Evolutionary conservation across 1,284 basidiomycete genomes (phyloP).

Genomic region (Neonothopanus nambi): DNA sequence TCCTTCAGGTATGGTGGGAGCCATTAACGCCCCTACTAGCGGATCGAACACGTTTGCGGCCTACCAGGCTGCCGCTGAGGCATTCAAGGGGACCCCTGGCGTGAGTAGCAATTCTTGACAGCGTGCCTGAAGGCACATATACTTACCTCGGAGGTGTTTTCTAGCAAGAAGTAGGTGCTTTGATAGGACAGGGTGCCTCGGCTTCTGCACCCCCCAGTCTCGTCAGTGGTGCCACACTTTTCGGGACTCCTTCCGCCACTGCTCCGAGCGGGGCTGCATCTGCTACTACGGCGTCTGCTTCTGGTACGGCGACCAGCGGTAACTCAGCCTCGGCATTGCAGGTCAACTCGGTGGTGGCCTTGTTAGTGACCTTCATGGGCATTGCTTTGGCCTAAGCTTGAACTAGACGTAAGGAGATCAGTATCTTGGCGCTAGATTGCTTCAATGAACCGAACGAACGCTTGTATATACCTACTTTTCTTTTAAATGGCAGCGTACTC

Average conservation of each 20-base stretch:
- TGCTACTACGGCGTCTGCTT: not conserved
- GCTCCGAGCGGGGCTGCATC: constrained; percentile 4
- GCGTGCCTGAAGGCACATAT: not conserved
- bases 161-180: constrained; percentile 39
- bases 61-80: constrained; percentile 39
- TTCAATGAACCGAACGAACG: no score
- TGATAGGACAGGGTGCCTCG: constrained; percentile 45
- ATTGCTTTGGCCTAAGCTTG: constrained; percentile 3
- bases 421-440: no score
- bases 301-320: no score
- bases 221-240: constrained; percentile 28
- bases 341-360: not conserved
- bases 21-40: constrained; percentile 36
- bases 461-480: no score
- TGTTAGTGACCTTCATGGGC: constrained; percentile 3
- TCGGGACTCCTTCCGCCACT: constrained; percentile 27
- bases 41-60: constrained; percentile 49
- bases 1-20: constrained; percentile 18
- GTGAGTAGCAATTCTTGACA: no score
- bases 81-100: constrained; percentile 29
- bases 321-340: not conserved
- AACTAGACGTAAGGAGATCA: no score
- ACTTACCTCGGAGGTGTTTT: not conserved
- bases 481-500: no score
- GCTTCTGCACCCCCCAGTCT: constrained; percentile 42